Conservation (phyloP, 768 basidiomycete genomes). For the Mycena vitilis region DNA sequence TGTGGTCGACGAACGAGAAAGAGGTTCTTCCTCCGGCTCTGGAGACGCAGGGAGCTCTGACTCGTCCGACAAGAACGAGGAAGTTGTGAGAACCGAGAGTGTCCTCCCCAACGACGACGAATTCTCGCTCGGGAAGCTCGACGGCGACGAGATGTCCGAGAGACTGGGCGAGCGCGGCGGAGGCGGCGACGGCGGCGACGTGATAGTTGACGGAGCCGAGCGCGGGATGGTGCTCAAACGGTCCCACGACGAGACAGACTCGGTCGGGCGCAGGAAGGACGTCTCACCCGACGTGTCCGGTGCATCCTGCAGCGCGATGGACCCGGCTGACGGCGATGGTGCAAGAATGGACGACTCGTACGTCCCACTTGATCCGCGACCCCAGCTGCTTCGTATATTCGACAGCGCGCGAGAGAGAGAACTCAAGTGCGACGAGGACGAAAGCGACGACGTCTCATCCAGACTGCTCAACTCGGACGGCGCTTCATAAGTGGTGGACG, state of each 20-base stretch:
- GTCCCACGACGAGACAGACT: slow-evolving; percentile 54
- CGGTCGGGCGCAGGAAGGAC: slow-evolving; percentile 75
- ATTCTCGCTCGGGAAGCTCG: slow-evolving; percentile 20
- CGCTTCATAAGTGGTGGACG: slow-evolving; percentile 17
- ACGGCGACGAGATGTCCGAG: slow-evolving; percentile 35
- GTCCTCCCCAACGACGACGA: slow-evolving; percentile 30
- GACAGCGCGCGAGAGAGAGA: slow-evolving; percentile 42
- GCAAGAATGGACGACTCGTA: slow-evolving; percentile 83
- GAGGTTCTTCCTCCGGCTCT: neutral
- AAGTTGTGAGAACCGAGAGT: slow-evolving; percentile 30
- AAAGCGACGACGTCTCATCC: slow-evolving; percentile 25
- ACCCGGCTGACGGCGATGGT: slow-evolving; percentile 74
- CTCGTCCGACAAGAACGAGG: slow-evolving; percentile 34
- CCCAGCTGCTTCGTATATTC: slow-evolving; percentile 55
- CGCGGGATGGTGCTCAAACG: slow-evolving; percentile 59
- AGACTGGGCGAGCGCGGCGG: slow-evolving; percentile 33
- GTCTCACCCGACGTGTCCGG: slow-evolving; percentile 79
- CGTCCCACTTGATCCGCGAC: slow-evolving; percentile 70
- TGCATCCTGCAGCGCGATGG: slow-evolving; percentile 67
- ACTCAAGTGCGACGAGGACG: slow-evolving; percentile 30
- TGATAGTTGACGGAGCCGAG: slow-evolving; percentile 44
- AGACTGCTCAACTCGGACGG: slow-evolving; percentile 31
- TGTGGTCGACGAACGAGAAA: slow-evolving; percentile 30
- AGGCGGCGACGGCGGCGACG: slow-evolving; percentile 43
- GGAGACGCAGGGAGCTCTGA: neutral